phyloP scores from a whole-genome alignment of 2,329 filamentous ascomycete genomes.

The Cladophialophora psammophila region DNA sequence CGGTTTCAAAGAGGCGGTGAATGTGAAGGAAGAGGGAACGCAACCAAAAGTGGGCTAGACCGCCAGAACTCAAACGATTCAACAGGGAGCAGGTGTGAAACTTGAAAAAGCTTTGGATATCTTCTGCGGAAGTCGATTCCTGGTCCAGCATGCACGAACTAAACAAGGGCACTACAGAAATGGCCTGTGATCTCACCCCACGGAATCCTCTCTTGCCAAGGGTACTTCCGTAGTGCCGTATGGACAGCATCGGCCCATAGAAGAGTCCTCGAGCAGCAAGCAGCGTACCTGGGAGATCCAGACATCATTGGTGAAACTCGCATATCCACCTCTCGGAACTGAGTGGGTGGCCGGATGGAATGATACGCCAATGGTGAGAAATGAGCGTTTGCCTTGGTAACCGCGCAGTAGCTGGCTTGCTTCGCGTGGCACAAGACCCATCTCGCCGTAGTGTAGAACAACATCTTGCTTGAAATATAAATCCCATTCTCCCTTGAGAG shows the following conservation, averaged over 20 bases:
- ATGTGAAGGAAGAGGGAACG: neutral
- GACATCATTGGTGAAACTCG: neutral
- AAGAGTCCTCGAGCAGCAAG: neutral
- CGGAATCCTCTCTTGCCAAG: neutral
- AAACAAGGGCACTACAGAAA: neutral
- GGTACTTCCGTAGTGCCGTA: neutral
- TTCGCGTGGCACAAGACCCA: neutral
- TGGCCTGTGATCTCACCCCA: neutral
- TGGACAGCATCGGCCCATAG: neutral
- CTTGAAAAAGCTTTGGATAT: neutral
- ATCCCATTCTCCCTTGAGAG: neutral
- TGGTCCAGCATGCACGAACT: neutral
- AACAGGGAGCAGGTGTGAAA: neutral
- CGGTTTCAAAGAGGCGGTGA: constrained; percentile 6
- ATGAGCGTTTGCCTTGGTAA: neutral
- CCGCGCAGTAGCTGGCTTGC: neutral
- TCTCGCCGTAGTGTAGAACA: neutral
- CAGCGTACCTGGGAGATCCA: neutral
- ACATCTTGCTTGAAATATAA: neutral
- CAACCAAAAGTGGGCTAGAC: neutral
- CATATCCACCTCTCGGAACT: neutral
- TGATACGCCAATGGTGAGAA: neutral
- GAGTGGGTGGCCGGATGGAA: neutral
- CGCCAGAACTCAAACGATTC: neutral
- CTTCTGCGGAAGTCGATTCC: neutral